Evolutionary conservation across 257 asterid species (phyloP), one percentile per base, ranked within the genome.

Genomic region (Ophiorrhiza pumila): DNA sequence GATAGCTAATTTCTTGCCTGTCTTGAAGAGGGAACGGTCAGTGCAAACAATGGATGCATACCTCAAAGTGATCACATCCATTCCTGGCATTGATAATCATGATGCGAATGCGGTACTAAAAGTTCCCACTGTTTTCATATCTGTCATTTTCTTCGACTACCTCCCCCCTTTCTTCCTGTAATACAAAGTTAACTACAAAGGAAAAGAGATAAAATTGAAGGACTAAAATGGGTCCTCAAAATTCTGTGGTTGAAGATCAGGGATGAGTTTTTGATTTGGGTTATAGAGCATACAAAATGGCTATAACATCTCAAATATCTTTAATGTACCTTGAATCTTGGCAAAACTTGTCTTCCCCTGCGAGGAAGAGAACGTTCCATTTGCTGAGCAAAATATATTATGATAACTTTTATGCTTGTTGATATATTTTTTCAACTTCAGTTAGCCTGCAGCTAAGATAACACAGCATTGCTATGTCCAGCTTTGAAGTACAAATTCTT

Each of bases 21-120:
- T 84, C 68, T 70, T 81, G 73, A 61, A 92, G 99, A 89, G 91
- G 79, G 92, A 92, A 79, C 84, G 73, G 64, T 90, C 96, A 23
- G 91, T 88, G 65, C 91, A 86, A 65, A 71, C 88, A 64, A 78
- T 87, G 97, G 94, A 90, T 49, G 77, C 78, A 56, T 95, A 88
- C 47, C 81, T 90, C 80, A 87, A 84, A 82, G 99, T 95, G 80
- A 82, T 92, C 60, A 90, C 96, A 69, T 87, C 96, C 59, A 89
- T 95, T 77, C 99, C 98, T 61, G 94, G 99, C 76, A 90, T 89
- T 66, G 93, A 89, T 77, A 86, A 76, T 72, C 97, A 93, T 74
- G 98, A 89, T 45, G 97, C 98, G 53, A 87, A 84, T 57, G 80
- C 91, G 89, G 98, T 91, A 87, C 71, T 80, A 66, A 59, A 32